Percentiles rank a stretch among this genome's conserved stretches.
These are phyloP conservation scores for Epichloe elymi DNA, from an alignment of 2,329 filamentous ascomycete species.

Conservation along the genomic window DNA sequence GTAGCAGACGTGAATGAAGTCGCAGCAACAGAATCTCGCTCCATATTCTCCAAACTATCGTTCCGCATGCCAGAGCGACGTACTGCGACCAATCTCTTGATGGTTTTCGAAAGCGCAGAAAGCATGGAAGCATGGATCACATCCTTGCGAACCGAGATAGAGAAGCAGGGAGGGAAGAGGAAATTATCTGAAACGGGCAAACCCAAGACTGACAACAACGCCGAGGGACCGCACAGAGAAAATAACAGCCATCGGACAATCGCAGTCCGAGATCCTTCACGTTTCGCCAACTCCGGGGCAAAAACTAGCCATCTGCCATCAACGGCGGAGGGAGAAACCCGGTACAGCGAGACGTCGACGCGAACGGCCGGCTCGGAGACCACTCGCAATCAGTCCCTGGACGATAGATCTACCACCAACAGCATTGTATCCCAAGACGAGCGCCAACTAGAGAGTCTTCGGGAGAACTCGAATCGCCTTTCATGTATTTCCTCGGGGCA, in stretches of 20 bases:
- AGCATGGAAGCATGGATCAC: constrained; percentile 69
- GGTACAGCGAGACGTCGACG: constrained; percentile 7
- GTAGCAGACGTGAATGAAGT: constrained; percentile 45
- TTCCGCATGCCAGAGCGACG: constrained; percentile 42
- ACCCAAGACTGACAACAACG: constrained; percentile 30
- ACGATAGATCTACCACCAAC: constrained; percentile 44
- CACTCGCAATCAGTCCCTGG: constrained; percentile 29
- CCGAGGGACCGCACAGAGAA: constrained; percentile 19
- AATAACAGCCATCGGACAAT: constrained; percentile 33
- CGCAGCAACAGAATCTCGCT: constrained; percentile 38
- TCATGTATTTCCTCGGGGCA: constrained; percentile 49
- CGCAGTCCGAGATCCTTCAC: constrained; percentile 34
- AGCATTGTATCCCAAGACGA: constrained; percentile 47
- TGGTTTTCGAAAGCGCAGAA: constrained; percentile 59
- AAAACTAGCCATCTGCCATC: not conserved
- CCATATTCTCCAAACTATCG: constrained; percentile 51
- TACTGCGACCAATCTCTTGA: constrained; percentile 49
- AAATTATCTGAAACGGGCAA: constrained; percentile 46
- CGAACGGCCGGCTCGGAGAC: constrained; percentile 12
- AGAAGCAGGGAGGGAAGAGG: constrained; percentile 54
- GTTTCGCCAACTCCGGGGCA: constrained; percentile 18
- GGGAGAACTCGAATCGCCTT: constrained; percentile 42
- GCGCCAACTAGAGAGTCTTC: constrained; percentile 41
- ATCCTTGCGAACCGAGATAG: constrained; percentile 55
- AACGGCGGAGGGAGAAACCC: not conserved